Evolutionary conservation across 306 rosid species (phyloP).

Genomic region (Pyrus betulifolia): DNA sequence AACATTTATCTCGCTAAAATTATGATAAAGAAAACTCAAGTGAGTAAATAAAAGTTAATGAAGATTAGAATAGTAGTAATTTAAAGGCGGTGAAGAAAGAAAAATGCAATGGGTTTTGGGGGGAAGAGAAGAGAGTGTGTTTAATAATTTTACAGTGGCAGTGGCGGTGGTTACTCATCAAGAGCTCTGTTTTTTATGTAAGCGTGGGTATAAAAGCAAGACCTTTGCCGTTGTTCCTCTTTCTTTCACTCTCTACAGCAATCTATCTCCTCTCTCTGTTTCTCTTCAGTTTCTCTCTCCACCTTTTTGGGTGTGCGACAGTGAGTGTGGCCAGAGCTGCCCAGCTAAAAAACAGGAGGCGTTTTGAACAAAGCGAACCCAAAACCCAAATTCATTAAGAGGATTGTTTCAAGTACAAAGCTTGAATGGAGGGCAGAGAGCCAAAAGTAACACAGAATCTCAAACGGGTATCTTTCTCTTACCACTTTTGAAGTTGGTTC

Average conservation of each 20-base stretch:
- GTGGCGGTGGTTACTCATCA: constrained; percentile 97
- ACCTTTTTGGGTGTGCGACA: constrained; percentile 22
- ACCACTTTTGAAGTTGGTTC: constrained; percentile 40
- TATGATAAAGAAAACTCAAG: not conserved
- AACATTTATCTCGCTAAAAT: no score
- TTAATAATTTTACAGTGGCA: constrained; percentile 41
- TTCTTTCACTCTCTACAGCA: constrained; percentile 8
- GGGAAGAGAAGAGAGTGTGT: constrained; percentile 10
- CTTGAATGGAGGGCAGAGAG: constrained; percentile 44
- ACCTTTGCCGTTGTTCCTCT: constrained; percentile 19
- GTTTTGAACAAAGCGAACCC: constrained; percentile 18
- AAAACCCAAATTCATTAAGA: constrained; percentile 37
- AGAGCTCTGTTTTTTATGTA: constrained; percentile 75
- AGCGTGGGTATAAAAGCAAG: constrained; percentile 74
- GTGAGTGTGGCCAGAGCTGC: constrained; percentile 29
- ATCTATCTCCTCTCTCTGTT: not conserved
- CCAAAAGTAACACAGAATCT: constrained; percentile 77
- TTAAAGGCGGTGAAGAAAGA: constrained; percentile 6
- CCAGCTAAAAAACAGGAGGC: constrained; percentile 32
- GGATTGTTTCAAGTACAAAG: constrained; percentile 31
- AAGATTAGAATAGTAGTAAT: not conserved
- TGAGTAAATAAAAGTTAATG: constrained; percentile 6
- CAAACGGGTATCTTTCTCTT: constrained; percentile 80
- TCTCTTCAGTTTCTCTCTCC: constrained; percentile 6
- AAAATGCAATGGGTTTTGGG: not conserved